Conservation (phyloP, 805 yeast species). For the Candida peoriensis region DNA sequence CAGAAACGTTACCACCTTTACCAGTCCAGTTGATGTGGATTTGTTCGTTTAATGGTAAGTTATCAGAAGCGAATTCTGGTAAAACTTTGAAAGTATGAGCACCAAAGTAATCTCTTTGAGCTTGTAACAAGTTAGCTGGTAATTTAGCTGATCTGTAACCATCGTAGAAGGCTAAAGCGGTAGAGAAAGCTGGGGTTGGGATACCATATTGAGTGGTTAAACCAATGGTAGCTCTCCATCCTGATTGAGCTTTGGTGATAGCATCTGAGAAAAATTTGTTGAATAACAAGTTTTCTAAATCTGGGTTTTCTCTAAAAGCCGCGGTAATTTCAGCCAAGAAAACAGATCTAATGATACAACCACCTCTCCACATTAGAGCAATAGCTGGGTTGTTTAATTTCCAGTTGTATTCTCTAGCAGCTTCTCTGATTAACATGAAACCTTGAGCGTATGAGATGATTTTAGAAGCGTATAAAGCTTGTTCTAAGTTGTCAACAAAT, state of each 20-base stretch:
- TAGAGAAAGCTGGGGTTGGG: constrained; percentile 96
- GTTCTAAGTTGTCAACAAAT: constrained; percentile 91
- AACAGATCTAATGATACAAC: constrained; percentile 98
- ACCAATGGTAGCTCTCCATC: constrained; percentile 89
- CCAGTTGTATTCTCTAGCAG: constrained; percentile 96
- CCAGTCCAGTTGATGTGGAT: constrained; percentile 99
- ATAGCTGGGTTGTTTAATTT: constrained; percentile 96
- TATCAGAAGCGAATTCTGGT: constrained; percentile 75
- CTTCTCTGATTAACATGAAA: constrained; percentile 98
- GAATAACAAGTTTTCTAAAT: constrained; percentile 92
- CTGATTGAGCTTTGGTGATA: constrained; percentile 85
- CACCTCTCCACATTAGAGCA: constrained; percentile 99
- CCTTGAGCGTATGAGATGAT: constrained; percentile 99
- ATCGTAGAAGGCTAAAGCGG: constrained; percentile 96
- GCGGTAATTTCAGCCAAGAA: constrained; percentile 95
- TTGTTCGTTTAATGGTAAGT: constrained; percentile 72
- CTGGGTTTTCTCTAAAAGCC: constrained; percentile 92
- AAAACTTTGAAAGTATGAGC: constrained; percentile 97
- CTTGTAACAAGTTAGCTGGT: constrained; percentile 98
- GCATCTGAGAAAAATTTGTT: constrained; percentile 92
- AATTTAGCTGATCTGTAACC: constrained; percentile 95
- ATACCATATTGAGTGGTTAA: constrained; percentile 81
- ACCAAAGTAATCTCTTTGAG: constrained; percentile 99
- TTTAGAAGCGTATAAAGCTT: constrained; percentile 97
- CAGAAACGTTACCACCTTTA: constrained; percentile 95